Evolutionary conservation across 768 basidiomycete genomes (phyloP), one percentile per base, ranked within the genome.

Genomic region (Panus rudis): DNA sequence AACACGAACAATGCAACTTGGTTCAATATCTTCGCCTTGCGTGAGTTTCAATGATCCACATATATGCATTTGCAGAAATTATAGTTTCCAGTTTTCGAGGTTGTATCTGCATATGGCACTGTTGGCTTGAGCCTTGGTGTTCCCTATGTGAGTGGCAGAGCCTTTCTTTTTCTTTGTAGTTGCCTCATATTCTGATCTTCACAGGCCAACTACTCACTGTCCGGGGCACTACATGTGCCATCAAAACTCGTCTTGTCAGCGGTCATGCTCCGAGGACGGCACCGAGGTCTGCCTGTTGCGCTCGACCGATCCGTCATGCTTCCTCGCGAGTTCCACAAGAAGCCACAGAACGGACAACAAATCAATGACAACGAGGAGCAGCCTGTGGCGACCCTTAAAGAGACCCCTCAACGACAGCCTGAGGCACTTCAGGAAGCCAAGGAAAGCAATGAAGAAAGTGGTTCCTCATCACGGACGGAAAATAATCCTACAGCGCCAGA

Each of bases 251-350:
- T 98, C 44, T 52, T 97, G 21, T 82, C 80, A 56, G 61, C 76
- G 8, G 91, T 98, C 52, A 98, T 98, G 90, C 73, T 99, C 48
- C 85, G 96, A 45, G 92, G 92, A 6, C 77, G 91, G 11, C 92
- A 97, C 61, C 82, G 92, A 37, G 89, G 90, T 27, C 66, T 92
- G 6, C 89, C 89, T 0, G 82, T 87, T 17, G 90, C 88, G 7
- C 90, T 92, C 37, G 89, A 92, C 62, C 79, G 92, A 41, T 88
- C 92, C 0, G 76, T 93, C 40, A 72, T 93, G 57, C 70, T 92
- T 14, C 91, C 89, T 3, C 44, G 46, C 33, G 55, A 57, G 48
- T 59, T 55, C 51, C 49, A 51, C 24, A 42, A 49, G 19, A 45
- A 39, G 16, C 27, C 34, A 3, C 40, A 47, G 13, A 39, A 49